Evolutionary conservation across 306 rosid species (phyloP).

Genomic region (Rubus idaeus): DNA sequence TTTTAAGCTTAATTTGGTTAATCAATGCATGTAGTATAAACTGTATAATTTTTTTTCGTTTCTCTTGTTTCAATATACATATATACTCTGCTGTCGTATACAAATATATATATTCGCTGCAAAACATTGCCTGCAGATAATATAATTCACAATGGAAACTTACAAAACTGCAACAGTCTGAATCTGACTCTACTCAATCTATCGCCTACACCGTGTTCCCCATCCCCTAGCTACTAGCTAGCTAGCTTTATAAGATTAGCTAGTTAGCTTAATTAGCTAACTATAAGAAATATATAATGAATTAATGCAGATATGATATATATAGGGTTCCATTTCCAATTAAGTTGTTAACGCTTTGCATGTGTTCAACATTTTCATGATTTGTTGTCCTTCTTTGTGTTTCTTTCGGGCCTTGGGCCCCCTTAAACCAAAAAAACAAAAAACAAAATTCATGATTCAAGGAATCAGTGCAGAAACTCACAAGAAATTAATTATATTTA

Average conservation of each 20-base stretch:
- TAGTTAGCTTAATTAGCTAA: too few relatives aligned
- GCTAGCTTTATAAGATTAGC: neutral
- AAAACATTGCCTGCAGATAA: neutral
- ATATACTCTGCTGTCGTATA: too few relatives aligned
- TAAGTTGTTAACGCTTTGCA: neutral
- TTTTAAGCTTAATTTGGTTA: neutral
- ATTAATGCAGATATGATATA: too few relatives aligned
- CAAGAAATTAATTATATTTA: neutral
- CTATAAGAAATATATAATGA: too few relatives aligned
- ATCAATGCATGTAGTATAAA: neutral
- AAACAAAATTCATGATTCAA: neutral
- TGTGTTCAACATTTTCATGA: neutral
- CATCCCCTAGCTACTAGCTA: neutral
- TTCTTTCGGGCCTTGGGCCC: too few relatives aligned
- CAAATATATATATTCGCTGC: neutral
- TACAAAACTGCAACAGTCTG: neutral
- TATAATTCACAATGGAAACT: neutral
- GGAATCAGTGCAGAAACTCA: neutral
- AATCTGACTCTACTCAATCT: neutral
- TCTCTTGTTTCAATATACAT: neutral
- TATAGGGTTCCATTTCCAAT: neutral
- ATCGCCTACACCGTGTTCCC: neutral
- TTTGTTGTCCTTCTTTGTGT: too few relatives aligned
- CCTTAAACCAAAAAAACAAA: neutral
- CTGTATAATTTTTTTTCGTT: neutral